These are phyloP conservation scores for Passalora sequoiae DNA, from an alignment of 2,329 filamentous ascomycete species.

Conservation along the genomic window DNA sequence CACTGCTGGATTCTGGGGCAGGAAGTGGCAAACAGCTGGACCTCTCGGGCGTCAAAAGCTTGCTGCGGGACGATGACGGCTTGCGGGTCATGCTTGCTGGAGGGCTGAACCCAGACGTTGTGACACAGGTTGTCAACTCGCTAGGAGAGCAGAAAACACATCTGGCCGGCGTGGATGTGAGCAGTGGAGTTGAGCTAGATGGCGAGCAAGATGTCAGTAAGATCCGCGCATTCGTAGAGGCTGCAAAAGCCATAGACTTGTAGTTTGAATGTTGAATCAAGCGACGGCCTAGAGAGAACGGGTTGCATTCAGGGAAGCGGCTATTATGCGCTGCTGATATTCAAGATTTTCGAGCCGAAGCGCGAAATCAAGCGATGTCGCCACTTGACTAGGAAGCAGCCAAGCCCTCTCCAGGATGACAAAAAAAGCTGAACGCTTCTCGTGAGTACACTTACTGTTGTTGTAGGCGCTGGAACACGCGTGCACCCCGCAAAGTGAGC, in stretches of 20 bases:
- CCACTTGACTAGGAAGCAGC: no score
- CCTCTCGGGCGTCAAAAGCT: constrained; percentile 60
- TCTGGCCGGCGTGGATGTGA: constrained; percentile 83
- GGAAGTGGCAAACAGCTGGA: constrained; percentile 78
- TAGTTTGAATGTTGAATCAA: constrained; percentile 5
- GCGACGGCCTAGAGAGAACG: not conserved
- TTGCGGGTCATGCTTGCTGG: constrained; percentile 77
- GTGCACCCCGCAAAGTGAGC: no score
- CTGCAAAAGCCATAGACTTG: constrained; percentile 53
- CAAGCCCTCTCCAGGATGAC: no score
- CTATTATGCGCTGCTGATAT: no score
- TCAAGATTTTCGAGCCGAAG: no score
- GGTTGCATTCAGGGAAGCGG: not conserved
- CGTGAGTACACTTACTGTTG: no score
- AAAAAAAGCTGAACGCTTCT: no score
- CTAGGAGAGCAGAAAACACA: constrained; percentile 56
- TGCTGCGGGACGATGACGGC: constrained; percentile 63
- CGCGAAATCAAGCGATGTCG: no score
- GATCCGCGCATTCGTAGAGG: constrained; percentile 74
- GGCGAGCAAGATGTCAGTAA: constrained; percentile 75
- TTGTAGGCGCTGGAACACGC: no score
- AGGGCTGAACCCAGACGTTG: constrained; percentile 75
- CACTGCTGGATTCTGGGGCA: constrained; percentile 79
- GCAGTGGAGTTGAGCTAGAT: constrained; percentile 83
- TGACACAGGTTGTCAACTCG: constrained; percentile 59